phyloP scores from a whole-genome alignment of 2,329 filamentous ascomycete genomes.

The Triangularia verruculosa region DNA sequence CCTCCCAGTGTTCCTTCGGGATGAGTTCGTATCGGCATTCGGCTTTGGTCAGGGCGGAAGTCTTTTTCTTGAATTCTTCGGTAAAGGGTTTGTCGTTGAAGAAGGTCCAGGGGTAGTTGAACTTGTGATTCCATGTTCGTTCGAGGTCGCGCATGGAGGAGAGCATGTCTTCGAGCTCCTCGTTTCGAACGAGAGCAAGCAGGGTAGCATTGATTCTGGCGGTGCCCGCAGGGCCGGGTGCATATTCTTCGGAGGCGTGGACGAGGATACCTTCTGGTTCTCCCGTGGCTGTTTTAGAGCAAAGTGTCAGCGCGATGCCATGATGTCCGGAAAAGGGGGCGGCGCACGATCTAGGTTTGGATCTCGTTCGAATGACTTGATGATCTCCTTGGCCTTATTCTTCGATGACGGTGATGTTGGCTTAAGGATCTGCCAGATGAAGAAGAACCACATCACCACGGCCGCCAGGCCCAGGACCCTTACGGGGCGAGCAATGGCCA shows the following conservation, averaged over 20 bases:
- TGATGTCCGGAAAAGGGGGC: not conserved
- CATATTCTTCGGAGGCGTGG: constrained; percentile 74
- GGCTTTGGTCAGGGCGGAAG: constrained; percentile 79
- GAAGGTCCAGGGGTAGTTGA: constrained; percentile 99
- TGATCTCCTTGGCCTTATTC: constrained; percentile 32
- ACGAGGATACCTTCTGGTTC: constrained; percentile 77
- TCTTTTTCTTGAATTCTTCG: constrained; percentile 86
- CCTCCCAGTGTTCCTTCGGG: constrained; percentile 91
- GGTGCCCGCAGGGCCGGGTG: constrained; percentile 68
- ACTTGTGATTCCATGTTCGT: constrained; percentile 94
- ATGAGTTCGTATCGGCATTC: constrained; percentile 84
- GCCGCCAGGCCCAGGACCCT: constrained; percentile 72
- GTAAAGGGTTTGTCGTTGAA: constrained; percentile 96
- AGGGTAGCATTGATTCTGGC: constrained; percentile 91
- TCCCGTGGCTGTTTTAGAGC: constrained; percentile 61
- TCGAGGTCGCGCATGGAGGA: constrained; percentile 89
- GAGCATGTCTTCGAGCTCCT: constrained; percentile 80
- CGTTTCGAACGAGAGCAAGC: constrained; percentile 86
- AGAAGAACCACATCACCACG: constrained; percentile 71
- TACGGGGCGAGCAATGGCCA: constrained; percentile 84
- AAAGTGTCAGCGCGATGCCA: constrained; percentile 3
- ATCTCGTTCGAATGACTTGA: constrained; percentile 60
- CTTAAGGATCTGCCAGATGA: constrained; percentile 72
- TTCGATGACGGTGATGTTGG: constrained; percentile 43
- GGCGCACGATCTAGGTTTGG: constrained; percentile 83